These are phyloP conservation scores for Euclidium syriacum DNA, from an alignment of 345 rosid genomes.

Conservation along the genomic window DNA sequence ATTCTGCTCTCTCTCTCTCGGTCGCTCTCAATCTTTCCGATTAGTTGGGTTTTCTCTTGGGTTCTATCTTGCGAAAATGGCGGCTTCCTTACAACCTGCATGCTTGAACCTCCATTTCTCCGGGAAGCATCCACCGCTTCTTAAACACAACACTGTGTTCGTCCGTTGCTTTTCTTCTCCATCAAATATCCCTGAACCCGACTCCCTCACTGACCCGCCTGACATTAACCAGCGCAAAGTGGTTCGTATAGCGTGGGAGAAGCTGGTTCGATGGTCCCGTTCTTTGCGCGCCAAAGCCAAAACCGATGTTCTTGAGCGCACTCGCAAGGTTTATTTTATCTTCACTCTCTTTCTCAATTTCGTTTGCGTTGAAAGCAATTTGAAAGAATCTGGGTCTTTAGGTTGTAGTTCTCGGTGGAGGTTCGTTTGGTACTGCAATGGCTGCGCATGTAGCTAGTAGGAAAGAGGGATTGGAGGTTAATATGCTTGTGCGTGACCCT, in stretches of 20 bases:
- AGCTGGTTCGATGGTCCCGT: constrained; percentile 86
- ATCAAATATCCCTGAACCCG: constrained; percentile 2
- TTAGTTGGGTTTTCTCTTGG: constrained; percentile 5
- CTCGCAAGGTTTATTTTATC: constrained; percentile 53
- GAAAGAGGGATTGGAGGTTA: constrained; percentile 65
- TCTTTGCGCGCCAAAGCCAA: constrained; percentile 73
- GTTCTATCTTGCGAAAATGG: constrained; percentile 34
- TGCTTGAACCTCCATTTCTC: constrained; percentile 30
- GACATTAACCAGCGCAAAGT: constrained; percentile 51
- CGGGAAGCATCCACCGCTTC: constrained; percentile 9
- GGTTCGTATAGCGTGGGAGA: constrained; percentile 86
- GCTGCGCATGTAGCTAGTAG: constrained; percentile 82
- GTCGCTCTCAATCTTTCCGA: constrained; percentile 11
- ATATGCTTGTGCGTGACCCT: constrained; percentile 78
- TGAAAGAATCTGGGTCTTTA: constrained; percentile 23
- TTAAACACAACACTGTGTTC: constrained; percentile 19
- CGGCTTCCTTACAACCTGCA: constrained; percentile 36
- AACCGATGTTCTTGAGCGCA: constrained; percentile 69
- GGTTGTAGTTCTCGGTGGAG: constrained; percentile 98
- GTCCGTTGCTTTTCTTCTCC: constrained; percentile 32
- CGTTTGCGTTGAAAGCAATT: not conserved
- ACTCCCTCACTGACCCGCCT: constrained; percentile 13
- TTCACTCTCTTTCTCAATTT: not conserved
- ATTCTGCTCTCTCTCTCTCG: not conserved
- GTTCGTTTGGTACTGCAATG: constrained; percentile 95